Evolutionary conservation across 2,329 filamentous ascomycete genomes (phyloP).

Genomic region (Geosmithia putterillii): DNA sequence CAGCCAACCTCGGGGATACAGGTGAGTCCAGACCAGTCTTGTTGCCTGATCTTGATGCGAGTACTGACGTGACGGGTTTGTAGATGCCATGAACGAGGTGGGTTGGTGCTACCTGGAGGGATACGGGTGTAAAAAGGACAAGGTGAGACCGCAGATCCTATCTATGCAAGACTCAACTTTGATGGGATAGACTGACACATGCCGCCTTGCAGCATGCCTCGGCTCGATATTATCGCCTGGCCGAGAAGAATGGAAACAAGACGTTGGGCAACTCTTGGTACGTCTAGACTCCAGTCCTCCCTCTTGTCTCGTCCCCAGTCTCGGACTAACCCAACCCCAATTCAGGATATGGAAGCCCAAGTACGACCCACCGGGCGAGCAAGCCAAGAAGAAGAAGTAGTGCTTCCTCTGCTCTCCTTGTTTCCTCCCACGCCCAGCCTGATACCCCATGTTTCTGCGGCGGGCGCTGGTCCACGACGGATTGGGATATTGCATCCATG

Average conservation of each 20-base stretch:
- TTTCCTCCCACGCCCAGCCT: neutral
- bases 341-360: slow-evolving; percentile 97
- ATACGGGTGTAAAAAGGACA: slow-evolving; percentile 97
- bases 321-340: neutral
- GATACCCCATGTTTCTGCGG: neutral
- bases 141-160: slow-evolving; percentile 40
- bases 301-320: slow-evolving; percentile 7
- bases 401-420: neutral
- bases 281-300: slow-evolving; percentile 23
- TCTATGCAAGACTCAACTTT: neutral
- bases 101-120: slow-evolving; percentile 94
- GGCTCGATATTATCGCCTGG: slow-evolving; percentile 84
- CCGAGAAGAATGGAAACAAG: slow-evolving; percentile 81
- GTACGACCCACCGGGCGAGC: slow-evolving; percentile 46
- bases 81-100: slow-evolving; percentile 93
- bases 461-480: too few relatives aligned
- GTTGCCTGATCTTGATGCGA: neutral
- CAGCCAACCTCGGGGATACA: slow-evolving; percentile 88
- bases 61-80: neutral
- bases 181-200: slow-evolving; percentile 1
- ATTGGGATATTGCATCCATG: too few relatives aligned
- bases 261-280: slow-evolving; percentile 92
- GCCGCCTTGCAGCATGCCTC: slow-evolving; percentile 50
- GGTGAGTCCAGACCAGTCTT: slow-evolving; percentile 27
- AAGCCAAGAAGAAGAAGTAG: neutral